Evolutionary conservation across 306 rosid species (phyloP).

Genomic region (Argentina anserina): DNA sequence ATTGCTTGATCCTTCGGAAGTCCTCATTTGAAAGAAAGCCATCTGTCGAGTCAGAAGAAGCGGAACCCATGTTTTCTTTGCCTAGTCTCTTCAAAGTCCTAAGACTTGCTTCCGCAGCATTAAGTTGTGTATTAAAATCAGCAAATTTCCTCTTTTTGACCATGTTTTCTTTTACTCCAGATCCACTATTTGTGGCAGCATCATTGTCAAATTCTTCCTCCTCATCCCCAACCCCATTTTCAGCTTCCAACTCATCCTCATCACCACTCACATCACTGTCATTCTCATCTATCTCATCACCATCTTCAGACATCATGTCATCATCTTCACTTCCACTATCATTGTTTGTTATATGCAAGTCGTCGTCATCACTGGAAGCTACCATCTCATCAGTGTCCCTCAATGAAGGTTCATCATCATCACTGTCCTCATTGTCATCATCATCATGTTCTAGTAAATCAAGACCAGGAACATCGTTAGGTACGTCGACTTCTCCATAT

Average conservation of each 20-base stretch:
- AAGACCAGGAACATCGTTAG: constrained; percentile 60
- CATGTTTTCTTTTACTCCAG: constrained; percentile 31
- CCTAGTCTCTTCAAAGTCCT: constrained; percentile 75
- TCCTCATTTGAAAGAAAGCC: constrained; percentile 91
- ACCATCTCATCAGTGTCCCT: constrained; percentile 40
- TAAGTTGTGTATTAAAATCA: constrained; percentile 52
- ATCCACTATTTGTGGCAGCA: constrained; percentile 25
- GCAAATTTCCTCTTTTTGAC: constrained; percentile 59
- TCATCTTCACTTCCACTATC: constrained; percentile 36
- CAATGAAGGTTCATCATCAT: constrained; percentile 30
- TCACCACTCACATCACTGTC: constrained; percentile 33
- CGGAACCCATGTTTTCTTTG: constrained; percentile 21
- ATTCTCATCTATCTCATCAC: constrained; percentile 24
- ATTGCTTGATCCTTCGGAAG: constrained; percentile 67
- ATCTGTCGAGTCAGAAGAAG: constrained; percentile 38
- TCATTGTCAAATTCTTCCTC: constrained; percentile 7
- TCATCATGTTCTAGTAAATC: constrained; percentile 52
- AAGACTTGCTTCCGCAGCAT: constrained; percentile 74
- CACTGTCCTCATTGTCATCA: constrained; percentile 37
- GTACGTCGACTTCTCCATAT: constrained; percentile 65
- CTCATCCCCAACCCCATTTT: constrained; percentile 2
- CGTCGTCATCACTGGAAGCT: constrained; percentile 44
- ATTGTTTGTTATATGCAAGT: constrained; percentile 35
- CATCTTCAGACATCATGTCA: constrained; percentile 30
- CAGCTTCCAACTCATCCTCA: constrained; percentile 24